Evolutionary conservation across 352 stramenopile species (phyloP).

Genomic region (Phytopythium cucurbitacearum): DNA sequence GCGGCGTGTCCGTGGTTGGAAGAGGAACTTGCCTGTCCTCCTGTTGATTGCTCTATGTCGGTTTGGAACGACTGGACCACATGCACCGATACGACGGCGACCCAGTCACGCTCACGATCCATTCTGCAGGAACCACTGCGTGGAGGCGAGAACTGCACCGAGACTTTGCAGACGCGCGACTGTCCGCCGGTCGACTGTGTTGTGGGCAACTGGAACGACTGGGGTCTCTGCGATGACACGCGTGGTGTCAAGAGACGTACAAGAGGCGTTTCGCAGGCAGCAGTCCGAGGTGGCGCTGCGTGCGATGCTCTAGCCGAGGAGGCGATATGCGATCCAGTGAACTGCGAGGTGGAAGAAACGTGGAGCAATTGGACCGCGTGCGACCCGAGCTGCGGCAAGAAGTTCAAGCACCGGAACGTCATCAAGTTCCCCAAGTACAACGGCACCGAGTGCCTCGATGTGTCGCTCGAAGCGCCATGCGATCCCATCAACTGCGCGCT

Average conservation of each 20-base stretch:
- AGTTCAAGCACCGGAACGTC: conserved; percentile 30
- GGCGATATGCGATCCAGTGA: conserved; percentile 23
- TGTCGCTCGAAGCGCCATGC: conserved; percentile 28
- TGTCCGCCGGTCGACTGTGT: conserved; percentile 48
- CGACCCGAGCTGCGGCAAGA: conserved; percentile 24
- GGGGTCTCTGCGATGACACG: conserved; percentile 23
- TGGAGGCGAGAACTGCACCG: conserved; percentile 27
- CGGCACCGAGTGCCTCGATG: conserved; percentile 18
- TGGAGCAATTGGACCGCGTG: conserved; percentile 45
- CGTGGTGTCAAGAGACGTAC: conserved; percentile 19
- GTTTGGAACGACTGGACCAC: conserved; percentile 40
- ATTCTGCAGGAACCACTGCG: conserved; percentile 30
- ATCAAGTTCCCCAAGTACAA: conserved; percentile 27
- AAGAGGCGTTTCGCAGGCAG: conserved; percentile 14
- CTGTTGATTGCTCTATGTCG: conserved; percentile 33
- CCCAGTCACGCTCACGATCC: conserved; percentile 31
- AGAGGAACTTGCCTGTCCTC: conserved; percentile 32
- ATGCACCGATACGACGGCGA: conserved; percentile 38
- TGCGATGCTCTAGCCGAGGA: conserved; percentile 29
- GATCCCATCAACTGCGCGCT: conserved; percentile 48
- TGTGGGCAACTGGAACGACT: conserved; percentile 21
- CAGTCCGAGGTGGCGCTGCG: conserved; percentile 21
- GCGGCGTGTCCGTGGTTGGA: conserved; percentile 21
- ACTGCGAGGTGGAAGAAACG: conserved; percentile 34
- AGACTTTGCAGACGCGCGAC: conserved; percentile 17